Evolutionary conservation across 2,329 filamentous ascomycete genomes (phyloP), one percentile per base, ranked within the genome.

Genomic region (Bretziella fagacearum): DNA sequence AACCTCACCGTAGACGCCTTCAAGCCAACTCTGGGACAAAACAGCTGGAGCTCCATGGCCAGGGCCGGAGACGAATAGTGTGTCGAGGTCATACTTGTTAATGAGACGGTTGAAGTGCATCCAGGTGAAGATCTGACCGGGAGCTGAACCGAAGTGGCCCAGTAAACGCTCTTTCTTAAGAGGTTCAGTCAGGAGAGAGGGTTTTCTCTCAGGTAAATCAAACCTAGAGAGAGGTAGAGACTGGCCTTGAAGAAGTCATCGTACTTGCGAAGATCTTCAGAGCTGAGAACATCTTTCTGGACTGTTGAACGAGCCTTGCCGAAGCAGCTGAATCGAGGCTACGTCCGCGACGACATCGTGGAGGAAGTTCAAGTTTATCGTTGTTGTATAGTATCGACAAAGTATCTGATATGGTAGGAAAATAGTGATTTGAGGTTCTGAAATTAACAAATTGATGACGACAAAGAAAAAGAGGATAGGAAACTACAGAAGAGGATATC

Each of bases 81-180:
- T 27, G 56, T 87, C 70, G 43, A 86, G 64, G 53, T 83, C 73
- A 56, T 84, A 81, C 62, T 85, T 86, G 61, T 81, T 84, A 67
- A 86, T 84, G 50, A 86, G 65, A 27, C 81, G 77, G 62, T 86
- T 86, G 69, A 84, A 81, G 63, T 86, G 81, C 65, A 85, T 82
- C 60, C 78, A 86, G 27, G 80, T 82, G 62, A 87, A 86, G 50
- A 80, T 77, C 61, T 86, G 82, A 11, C 81, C 82, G n/a, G 82
- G 77, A 43, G 82, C 81, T 2, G 79, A 84, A 46, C 82, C 82
- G 69, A 83, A 87, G 58, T 87, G 82, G 32, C 82, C 82, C 2
- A 87, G 67, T 6, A 86, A 66, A 53, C 82, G 74, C 46, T 83
- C 74, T 26, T 72, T 64, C 54, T 74, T 74, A 53, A 84, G 68